phyloP scores from a whole-genome alignment of 73 alveolate genomes.

The Diophrys appendiculata region DNA sequence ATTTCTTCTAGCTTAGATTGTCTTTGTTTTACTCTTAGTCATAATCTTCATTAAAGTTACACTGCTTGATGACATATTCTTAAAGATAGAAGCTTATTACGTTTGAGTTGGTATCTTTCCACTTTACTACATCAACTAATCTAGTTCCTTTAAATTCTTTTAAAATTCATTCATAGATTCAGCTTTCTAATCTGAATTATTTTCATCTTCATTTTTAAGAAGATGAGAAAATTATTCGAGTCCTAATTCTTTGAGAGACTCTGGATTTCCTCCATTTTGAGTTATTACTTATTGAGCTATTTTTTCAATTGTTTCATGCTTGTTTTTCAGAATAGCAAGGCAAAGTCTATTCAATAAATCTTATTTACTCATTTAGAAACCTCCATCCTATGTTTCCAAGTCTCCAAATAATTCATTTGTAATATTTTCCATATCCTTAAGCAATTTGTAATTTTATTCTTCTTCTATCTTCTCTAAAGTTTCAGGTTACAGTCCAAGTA shows the following conservation, averaged over 20 bases:
- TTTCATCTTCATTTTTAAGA: neutral
- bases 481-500: constrained; percentile 8
- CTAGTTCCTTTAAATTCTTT: neutral
- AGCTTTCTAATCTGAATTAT: neutral
- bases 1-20: neutral
- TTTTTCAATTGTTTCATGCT: constrained; percentile 30
- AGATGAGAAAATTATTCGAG: neutral
- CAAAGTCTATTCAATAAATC: constrained; percentile 12
- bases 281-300: constrained; percentile 6
- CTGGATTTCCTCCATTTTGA: constrained; percentile 4
- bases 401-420: constrained; percentile 16
- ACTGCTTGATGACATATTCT: neutral
- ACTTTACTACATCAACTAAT: no score
- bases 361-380: neutral
- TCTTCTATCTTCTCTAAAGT: constrained; percentile 36
- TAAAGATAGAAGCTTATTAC: constrained; percentile 14
- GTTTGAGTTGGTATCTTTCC: neutral
- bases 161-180: neutral
- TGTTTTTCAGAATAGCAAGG: constrained; percentile 28
- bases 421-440: constrained; percentile 15
- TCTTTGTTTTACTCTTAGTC: constrained; percentile 2
- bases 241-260: constrained; percentile 7
- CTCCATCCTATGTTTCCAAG: neutral
- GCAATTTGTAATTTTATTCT: constrained; percentile 13
- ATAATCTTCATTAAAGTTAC: constrained; percentile 9